Percentiles rank a stretch among this genome's conserved stretches.
phyloP scores from a whole-genome alignment of 2,329 filamentous ascomycete species.

The Cytospora leucostoma region DNA sequence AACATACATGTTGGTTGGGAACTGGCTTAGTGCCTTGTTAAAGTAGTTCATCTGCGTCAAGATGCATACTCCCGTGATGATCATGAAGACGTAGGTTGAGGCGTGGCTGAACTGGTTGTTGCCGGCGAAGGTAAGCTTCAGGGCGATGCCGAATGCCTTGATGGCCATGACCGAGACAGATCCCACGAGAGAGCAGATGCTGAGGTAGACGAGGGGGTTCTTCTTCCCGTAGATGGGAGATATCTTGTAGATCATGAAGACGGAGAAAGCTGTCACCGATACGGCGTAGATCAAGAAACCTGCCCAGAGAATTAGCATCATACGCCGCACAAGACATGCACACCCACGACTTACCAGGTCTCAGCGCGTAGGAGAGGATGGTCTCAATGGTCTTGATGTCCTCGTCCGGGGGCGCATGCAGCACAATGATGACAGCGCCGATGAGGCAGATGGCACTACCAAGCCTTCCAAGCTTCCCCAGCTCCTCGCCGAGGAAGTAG shows the following conservation, averaged over 20 bases:
- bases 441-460: slow-evolving; percentile 96
- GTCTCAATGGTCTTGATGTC: slow-evolving; percentile 89
- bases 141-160: slow-evolving; percentile 95
- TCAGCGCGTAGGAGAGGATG: slow-evolving; percentile 86
- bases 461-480: slow-evolving; percentile 89
- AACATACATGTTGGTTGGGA: slow-evolving; percentile 92
- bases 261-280: slow-evolving; percentile 77
- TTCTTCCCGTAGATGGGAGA: slow-evolving; percentile 88
- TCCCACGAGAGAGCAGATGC: slow-evolving; percentile 95
- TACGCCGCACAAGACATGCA: not conserved
- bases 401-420: slow-evolving; percentile 93
- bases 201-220: slow-evolving; percentile 94
- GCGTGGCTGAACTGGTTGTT: slow-evolving; percentile 95
- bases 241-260: slow-evolving; percentile 94
- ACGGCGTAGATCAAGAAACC: slow-evolving; percentile 88
- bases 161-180: slow-evolving; percentile 99
- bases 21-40: slow-evolving; percentile 96
- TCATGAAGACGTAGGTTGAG: slow-evolving; percentile 96
- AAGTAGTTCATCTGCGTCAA: slow-evolving; percentile 99
- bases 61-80: slow-evolving; percentile 90
- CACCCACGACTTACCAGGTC: slow-evolving; percentile 70
- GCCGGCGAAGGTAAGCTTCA: slow-evolving; percentile 90
- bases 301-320: slow-evolving; percentile 41
- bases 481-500: slow-evolving; percentile 87
- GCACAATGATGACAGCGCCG: slow-evolving; percentile 93